Conservation (phyloP, 345 rosid genomes). For the Kernera saxatilis region DNA sequence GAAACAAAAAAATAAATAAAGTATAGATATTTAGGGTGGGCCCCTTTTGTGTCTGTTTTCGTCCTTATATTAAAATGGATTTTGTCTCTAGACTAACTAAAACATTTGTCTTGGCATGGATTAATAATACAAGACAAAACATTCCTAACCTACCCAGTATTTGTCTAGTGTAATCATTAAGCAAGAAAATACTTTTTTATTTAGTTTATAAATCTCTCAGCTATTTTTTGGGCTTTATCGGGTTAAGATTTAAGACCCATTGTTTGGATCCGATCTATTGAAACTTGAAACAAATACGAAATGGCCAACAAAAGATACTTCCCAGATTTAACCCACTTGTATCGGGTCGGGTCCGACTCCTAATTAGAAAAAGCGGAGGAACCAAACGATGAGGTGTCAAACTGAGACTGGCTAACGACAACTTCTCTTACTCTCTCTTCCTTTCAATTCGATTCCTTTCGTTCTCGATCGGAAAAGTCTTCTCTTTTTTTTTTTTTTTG, state of each 20-base stretch:
- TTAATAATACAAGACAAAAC: conserved; percentile 9
- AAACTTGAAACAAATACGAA: neutral
- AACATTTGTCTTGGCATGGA: neutral
- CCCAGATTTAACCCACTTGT: neutral
- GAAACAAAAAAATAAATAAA: too few species aligned
- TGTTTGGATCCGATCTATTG: neutral
- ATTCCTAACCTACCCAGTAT: neutral
- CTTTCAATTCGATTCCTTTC: conserved; percentile 19
- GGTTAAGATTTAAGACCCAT: neutral
- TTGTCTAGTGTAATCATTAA: neutral
- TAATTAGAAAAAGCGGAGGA: neutral
- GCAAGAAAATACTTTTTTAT: neutral
- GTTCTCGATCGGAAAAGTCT: conserved; percentile 29
- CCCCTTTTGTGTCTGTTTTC: too few species aligned
- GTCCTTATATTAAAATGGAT: too few species aligned
- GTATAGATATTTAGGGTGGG: too few species aligned
- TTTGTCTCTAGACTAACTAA: neutral
- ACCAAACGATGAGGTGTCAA: conserved; percentile 13
- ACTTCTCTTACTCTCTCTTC: neutral
- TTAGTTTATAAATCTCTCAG: neutral
- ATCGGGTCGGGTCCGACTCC: neutral
- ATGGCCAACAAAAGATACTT: neutral
- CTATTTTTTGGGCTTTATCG: neutral
- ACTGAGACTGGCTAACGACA: neutral
- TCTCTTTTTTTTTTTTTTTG: neutral